phyloP scores from a whole-genome alignment of 805 yeast genomes.

The Pichia californica region DNA sequence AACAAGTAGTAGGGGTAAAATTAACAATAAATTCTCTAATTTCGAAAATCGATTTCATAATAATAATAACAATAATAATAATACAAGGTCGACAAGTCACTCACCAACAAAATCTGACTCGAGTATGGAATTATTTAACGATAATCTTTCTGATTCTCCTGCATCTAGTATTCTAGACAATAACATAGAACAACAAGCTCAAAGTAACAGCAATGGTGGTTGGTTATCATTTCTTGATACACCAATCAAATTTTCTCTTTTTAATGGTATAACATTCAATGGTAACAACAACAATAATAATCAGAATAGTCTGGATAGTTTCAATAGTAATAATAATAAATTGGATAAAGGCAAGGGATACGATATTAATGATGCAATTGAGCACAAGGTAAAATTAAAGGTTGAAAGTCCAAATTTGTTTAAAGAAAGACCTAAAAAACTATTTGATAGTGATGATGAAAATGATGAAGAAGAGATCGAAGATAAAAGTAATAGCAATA shows the following conservation, averaged over 20 bases:
- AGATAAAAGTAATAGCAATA: background rate
- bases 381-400: constrained; percentile 11
- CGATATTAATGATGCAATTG: constrained; percentile 1
- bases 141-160: background rate
- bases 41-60: background rate
- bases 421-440: constrained; percentile 12
- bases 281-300: background rate
- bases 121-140: background rate
- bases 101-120: constrained; percentile 2
- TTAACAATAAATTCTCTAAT: background rate
- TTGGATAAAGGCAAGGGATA: background rate
- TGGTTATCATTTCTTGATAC: constrained; percentile 6
- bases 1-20: background rate
- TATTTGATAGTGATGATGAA: constrained; percentile 25
- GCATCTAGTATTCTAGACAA: no score
- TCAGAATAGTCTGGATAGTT: background rate
- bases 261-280: constrained; percentile 1
- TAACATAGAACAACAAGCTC: background rate
- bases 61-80: background rate
- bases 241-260: constrained; percentile 3
- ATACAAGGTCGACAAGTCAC: background rate
- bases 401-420: constrained; percentile 19
- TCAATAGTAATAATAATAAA: background rate
- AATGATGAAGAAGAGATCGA: constrained; percentile 14
- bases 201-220: background rate